Percentiles rank a stretch among this genome's conserved stretches.
phyloP scores from a whole-genome alignment of 768 basidiomycete species.

The Boletus reticuloceps region DNA sequence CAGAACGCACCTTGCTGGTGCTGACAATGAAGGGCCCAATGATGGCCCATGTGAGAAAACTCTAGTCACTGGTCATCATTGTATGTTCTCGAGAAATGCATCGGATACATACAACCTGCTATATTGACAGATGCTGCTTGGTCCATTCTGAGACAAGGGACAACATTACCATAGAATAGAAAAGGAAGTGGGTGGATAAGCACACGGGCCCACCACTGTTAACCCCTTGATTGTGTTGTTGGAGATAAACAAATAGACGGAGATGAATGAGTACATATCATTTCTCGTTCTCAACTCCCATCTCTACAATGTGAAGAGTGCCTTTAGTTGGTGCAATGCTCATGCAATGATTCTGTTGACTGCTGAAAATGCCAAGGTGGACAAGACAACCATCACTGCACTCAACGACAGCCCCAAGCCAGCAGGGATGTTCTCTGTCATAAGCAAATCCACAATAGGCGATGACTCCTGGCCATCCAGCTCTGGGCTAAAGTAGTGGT shows the following conservation, averaged over 20 bases:
- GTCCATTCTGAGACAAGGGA: slow-evolving; percentile 63
- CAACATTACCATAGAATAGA: slow-evolving; percentile 4
- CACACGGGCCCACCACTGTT: slow-evolving; percentile 75
- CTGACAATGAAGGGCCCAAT: too few species aligned
- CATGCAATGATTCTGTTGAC: slow-evolving; percentile 59
- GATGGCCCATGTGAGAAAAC: too few species aligned
- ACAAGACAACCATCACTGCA: slow-evolving; percentile 88
- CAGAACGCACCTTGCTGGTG: too few species aligned
- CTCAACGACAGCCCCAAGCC: slow-evolving; percentile 87
- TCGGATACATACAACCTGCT: too few species aligned
- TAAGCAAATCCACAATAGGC: slow-evolving; percentile 68
- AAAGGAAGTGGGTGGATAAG: neutral
- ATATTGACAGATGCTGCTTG: slow-evolving; percentile 91
- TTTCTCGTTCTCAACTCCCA: slow-evolving; percentile 83
- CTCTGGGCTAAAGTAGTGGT: slow-evolving; percentile 48
- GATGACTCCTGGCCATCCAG: slow-evolving; percentile 9
- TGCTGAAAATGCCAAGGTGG: slow-evolving; percentile 75
- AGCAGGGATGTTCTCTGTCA: slow-evolving; percentile 80
- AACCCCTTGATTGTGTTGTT: slow-evolving; percentile 50
- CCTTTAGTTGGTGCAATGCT: slow-evolving; percentile 47
- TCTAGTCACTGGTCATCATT: too few species aligned
- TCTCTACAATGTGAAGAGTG: slow-evolving; percentile 67
- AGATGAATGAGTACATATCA: slow-evolving; percentile 36
- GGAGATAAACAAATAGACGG: neutral
- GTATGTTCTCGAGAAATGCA: too few species aligned